phyloP scores from a whole-genome alignment of 768 basidiomycete genomes.

The Suillus ampliporus region DNA sequence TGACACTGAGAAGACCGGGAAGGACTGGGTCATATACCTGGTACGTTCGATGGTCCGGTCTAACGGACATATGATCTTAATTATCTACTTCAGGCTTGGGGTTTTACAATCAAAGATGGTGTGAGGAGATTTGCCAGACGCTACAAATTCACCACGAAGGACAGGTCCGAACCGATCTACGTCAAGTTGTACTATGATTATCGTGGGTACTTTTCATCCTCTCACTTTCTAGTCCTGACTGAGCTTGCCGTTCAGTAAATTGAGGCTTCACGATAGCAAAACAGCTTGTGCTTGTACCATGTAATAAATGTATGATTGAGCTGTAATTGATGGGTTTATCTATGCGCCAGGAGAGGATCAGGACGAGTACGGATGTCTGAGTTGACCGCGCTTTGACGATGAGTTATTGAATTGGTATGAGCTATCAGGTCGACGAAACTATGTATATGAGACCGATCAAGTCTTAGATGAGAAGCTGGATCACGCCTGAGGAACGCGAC shows the following conservation, averaged over 20 bases:
- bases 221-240: background rate
- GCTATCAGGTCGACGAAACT: background rate
- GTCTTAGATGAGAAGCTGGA: background rate
- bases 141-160: conserved; percentile 54
- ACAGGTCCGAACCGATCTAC: background rate
- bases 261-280: background rate
- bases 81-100: conserved; percentile 49
- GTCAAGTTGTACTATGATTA: conserved; percentile 9
- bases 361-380: background rate
- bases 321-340: background rate
- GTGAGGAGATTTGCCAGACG: conserved; percentile 60
- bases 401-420: background rate
- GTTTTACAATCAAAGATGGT: conserved; percentile 57
- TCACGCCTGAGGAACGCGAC: too few relatives aligned
- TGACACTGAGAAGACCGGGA: conserved; percentile 62
- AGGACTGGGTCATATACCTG: conserved; percentile 63
- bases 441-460: background rate
- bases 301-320: background rate
- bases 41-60: conserved; percentile 35
- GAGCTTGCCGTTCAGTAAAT: background rate
- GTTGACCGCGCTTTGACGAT: background rate
- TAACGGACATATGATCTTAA: background rate
- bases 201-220: background rate
- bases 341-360: background rate
- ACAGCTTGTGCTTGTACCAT: background rate